Percentiles rank a stretch among this genome's conserved stretches.
These are phyloP conservation scores for Brettanomyces bruxellensis DNA, from an alignment of 805 yeast species.

Conservation along the genomic window DNA sequence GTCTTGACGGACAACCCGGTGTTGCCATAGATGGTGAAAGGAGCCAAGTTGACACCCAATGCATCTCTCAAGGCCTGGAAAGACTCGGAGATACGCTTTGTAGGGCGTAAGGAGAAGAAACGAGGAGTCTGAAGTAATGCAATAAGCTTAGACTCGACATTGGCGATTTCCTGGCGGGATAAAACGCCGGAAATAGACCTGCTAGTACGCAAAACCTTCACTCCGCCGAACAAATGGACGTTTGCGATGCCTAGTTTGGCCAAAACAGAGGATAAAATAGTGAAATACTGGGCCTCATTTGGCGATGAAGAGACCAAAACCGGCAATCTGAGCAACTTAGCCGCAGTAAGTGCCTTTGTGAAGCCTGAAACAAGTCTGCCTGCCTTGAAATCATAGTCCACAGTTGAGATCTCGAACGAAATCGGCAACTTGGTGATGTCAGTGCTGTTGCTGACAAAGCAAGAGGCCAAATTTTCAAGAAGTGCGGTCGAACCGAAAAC, in stretches of 20 bases:
- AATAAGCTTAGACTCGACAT: conserved; percentile 30
- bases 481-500: conserved; percentile 64
- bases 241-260: conserved; percentile 58
- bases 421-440: conserved; percentile 47
- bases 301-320: conserved; percentile 59
- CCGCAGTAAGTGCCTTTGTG: conserved; percentile 48
- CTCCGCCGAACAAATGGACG: conserved; percentile 75
- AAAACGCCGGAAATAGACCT: conserved; percentile 36
- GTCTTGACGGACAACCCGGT: conserved; percentile 42
- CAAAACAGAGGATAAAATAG: conserved; percentile 56
- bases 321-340: conserved; percentile 55
- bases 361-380: conserved; percentile 56
- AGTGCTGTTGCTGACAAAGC: not conserved
- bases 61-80: conserved; percentile 41
- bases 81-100: conserved; percentile 33
- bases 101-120: conserved; percentile 17
- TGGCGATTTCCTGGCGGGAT: conserved; percentile 33
- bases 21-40: conserved; percentile 66
- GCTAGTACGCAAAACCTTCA: conserved; percentile 46
- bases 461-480: conserved; percentile 48
- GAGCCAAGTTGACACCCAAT: conserved; percentile 45
- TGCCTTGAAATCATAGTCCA: conserved; percentile 52
- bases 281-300: conserved; percentile 57
- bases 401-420: conserved; percentile 66
- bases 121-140: conserved; percentile 16